These are phyloP conservation scores for Cucurbita maxima DNA, from an alignment of 306 rosid species.

Conservation along the genomic window DNA sequence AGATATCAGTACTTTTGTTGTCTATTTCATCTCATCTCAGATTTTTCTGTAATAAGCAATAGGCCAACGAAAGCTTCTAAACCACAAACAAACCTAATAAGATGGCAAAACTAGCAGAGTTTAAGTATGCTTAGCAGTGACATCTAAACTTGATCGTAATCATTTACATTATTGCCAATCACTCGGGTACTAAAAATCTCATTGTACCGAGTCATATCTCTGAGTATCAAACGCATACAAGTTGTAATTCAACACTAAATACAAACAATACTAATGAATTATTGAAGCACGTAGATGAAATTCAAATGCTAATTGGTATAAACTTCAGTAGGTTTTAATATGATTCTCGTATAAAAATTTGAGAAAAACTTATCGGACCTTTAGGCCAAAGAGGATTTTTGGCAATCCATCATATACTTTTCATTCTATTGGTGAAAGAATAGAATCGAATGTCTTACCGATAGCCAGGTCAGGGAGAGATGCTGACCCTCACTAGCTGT, in stretches of 20 bases:
- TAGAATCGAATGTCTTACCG: background rate
- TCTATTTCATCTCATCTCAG: background rate
- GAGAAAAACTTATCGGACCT: background rate
- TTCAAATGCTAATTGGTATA: background rate
- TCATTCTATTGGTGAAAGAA: background rate
- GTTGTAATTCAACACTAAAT: background rate
- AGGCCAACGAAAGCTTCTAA: background rate
- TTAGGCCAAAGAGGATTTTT: background rate
- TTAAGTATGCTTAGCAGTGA: background rate
- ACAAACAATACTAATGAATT: background rate
- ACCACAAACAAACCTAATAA: background rate
- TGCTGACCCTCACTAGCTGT: background rate
- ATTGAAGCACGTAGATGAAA: background rate
- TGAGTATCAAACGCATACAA: background rate
- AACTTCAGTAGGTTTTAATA: background rate
- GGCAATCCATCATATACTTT: background rate
- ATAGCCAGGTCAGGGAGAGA: background rate
- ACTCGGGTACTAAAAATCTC: background rate
- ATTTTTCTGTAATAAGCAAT: background rate
- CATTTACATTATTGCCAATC: background rate
- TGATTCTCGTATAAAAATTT: background rate
- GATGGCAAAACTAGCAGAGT: background rate
- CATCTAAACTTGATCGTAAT: background rate
- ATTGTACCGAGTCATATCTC: background rate
- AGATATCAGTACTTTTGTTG: background rate